Evolutionary conservation across 176 grass and related monocot species (phyloP), one percentile per base, ranked within the genome.

Genomic region (Calamus simplicifolius): DNA sequence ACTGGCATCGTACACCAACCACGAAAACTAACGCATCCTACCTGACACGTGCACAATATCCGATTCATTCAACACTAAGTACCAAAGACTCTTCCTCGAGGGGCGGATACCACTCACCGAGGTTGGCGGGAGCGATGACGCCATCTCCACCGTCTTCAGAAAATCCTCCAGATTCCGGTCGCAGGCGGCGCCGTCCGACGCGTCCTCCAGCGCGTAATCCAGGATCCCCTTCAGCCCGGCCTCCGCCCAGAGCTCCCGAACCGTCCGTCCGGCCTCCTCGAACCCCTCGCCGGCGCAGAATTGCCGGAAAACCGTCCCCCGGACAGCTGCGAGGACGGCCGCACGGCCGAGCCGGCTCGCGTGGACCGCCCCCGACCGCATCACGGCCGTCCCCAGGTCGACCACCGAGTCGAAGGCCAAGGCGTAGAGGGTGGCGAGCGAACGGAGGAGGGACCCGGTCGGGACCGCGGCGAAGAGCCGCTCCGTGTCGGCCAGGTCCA

Each of bases 181-280:
- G 61, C 87, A 86, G 2, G 84, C 78, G 8, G 50, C 51, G 18
- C 56, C 78, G 60, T 97, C 87, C 50, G 85, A 78, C 15, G 83
- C 92, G 77, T 97, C 92, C 80, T 97, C 92, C 48, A 97, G 84
- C 16, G 75, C 83, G 81, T 80, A 97, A 79, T 97, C 92, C 0
- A 97, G 70, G 59, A 97, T 91, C 12, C 80, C 81, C 27, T 84
- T 76, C 75, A 97, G 54, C 28, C 87, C 84, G 0, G 48, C 29
- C 14, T 28, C 61, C 18, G 66, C 61, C 72, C 78, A 97, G 13
- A 97, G 77, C 53, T 57, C 62, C 43, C 73, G 61, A 25, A 85
- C 81, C 49, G 76, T 68, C 17, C 25, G 70, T 0, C 75, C 79
- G 25, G 80, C 92, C 30, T 91, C 92, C 5, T 69, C 81, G 0